phyloP scores from a whole-genome alignment of 352 stramenopile genomes.

The Pythium rhizo-oryzae region DNA sequence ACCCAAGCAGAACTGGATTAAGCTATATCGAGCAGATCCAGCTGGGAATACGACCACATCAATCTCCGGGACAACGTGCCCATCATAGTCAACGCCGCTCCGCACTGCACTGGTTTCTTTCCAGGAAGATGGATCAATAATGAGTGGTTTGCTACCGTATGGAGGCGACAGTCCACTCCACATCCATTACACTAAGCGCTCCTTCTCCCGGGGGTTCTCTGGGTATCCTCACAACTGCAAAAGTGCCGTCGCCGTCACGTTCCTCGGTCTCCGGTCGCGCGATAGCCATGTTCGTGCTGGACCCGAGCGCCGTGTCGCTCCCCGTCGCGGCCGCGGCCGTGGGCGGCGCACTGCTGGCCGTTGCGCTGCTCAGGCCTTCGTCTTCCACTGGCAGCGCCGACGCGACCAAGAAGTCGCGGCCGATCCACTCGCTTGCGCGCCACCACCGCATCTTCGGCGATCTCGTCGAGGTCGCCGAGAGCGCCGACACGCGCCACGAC shows the following conservation, averaged over 20 bases:
- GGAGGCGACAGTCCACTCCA: no score
- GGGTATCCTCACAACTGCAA: not conserved
- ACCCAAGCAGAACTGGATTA: no score
- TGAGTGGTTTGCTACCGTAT: no score
- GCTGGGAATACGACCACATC: no score
- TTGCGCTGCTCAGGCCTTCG: not conserved
- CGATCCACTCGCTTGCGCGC: conserved; percentile 4
- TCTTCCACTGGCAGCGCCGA: not conserved
- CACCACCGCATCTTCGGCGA: conserved; percentile 2
- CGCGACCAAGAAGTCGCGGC: not conserved
- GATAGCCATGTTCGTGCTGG: not conserved
- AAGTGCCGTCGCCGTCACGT: not conserved
- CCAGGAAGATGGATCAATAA: no score
- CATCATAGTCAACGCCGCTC: no score
- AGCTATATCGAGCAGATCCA: no score
- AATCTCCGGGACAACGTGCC: no score
- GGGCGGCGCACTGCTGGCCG: not conserved
- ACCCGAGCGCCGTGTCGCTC: not conserved
- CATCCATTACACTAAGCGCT: no score
- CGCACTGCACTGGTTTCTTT: no score
- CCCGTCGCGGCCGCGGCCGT: not conserved
- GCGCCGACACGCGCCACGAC: conserved; percentile 30
- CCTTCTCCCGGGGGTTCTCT: not conserved
- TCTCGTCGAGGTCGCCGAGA: conserved; percentile 1
- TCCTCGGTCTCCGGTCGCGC: no score